A percentile compares a stretch with the other conserved stretches of the same genome.
These are phyloP conservation scores for Globisporangium lucens DNA, from an alignment of 352 stramenopile genomes.

Conservation along the genomic window DNA sequence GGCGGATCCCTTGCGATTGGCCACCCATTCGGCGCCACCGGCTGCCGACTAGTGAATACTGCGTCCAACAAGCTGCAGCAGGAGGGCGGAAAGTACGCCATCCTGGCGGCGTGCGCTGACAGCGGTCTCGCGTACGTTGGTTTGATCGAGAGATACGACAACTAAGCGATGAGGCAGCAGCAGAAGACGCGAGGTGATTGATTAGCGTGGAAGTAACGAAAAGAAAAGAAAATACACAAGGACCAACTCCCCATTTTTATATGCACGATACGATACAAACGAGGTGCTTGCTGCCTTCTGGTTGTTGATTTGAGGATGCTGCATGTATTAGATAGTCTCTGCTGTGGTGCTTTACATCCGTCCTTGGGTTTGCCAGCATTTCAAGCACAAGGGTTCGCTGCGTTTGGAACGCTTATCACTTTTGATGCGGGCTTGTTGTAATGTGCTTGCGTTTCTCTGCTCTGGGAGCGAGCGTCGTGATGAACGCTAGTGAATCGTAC, in stretches of 20 bases:
- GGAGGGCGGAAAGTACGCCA: slow-evolving; percentile 94
- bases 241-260: slow-evolving; percentile 1
- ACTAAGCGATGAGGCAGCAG: slow-evolving; percentile 22
- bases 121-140: slow-evolving; percentile 95
- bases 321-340: too few species aligned
- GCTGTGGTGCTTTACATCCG: not conserved
- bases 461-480: too few species aligned
- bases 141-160: slow-evolving; percentile 90
- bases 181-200: slow-evolving; percentile 4
- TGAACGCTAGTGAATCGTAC: too few species aligned
- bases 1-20: slow-evolving; percentile 95
- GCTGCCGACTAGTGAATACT: slow-evolving; percentile 95
- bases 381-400: too few species aligned
- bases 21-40: slow-evolving; percentile 98
- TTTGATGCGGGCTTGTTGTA: too few species aligned
- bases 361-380: too few species aligned
- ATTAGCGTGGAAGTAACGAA: not conserved
- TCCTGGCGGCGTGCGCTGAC: slow-evolving; percentile 97
- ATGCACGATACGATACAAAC: not conserved
- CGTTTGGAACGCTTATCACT: too few species aligned
- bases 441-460: too few species aligned
- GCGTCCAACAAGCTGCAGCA: slow-evolving; percentile 96
- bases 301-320: too few species aligned
- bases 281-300: too few species aligned
- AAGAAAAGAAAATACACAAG: slow-evolving; percentile 5